Evolutionary conservation across 1,139 yeast species (phyloP), one percentile per base, ranked within the genome.

Genomic region (Geotrichum citri-aurantii): DNA sequence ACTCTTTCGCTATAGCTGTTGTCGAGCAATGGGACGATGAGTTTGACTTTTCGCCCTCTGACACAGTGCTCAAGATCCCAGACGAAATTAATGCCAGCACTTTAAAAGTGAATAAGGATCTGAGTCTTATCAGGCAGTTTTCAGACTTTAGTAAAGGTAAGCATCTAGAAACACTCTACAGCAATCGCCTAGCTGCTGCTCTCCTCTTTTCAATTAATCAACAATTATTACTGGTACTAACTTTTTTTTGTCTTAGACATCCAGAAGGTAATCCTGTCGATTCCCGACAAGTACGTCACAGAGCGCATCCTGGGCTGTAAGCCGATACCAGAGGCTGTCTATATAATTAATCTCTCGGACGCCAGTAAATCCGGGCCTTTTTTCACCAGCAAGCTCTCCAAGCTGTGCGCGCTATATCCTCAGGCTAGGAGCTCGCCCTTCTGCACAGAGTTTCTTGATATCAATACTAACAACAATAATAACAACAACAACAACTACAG

Each of bases 1-100:
- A 31, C 37, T 31, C 37, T 2, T 31, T 6, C 37, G 37, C 37
- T 31, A 31, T 31, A 31, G 37, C 37, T 48, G 49, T 26, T 21
- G 48, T 52, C 5, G 59, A 57, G 40, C 52, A 53, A 21, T 57
- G 59, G 59, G 59, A 57, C 47, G 59, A 57, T 37, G 59, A 57
- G 42, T 57, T 57, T 44, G 59, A 53, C 46, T 53, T 57, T 49
- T 17, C 31, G 23, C 54, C 55, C 6, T 12, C 29, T 10, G 56
- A 53, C 17, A 19, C 40, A 4, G 42, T 37, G 21, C 54, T 57
- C 3, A 52, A 57, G n/a, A 57, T 57, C 11, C 59, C 59, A 2
- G 54, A 48, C 23, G 55, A 52, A 7, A 57, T 57, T 24, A 53
- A 52, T 21, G 49, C 29, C 12, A 52, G 56, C 21, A 50, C 53